Evolutionary conservation across 2,329 filamentous ascomycete genomes (phyloP), one percentile per base, ranked within the genome.

Genomic region (Dothideomycetidae sp.): DNA sequence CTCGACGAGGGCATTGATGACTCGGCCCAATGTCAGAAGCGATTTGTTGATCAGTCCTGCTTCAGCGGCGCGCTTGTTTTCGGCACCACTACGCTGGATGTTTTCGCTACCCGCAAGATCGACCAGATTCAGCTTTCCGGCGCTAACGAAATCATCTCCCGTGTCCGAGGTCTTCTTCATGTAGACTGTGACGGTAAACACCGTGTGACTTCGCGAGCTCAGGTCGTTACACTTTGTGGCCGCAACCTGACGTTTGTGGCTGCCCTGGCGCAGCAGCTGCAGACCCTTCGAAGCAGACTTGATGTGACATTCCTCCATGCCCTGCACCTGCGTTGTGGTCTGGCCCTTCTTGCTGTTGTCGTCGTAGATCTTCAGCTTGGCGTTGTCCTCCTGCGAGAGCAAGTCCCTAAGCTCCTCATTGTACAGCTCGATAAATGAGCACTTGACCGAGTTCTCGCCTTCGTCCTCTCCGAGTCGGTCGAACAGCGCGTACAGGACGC

Each of bases 161-260:
- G 79, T 75, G 33, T 92, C 82, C 2, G 75, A 74, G 1, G 74
- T 74, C 44, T 80, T 78, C 59, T 93, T 93, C 51, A 85, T 78
- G 53, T 86, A 84, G 1, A 86, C 82, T 1, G 88, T 94, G 42
- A 98, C 82, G 5, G 90, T 96, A 54, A 98, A 98, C 14, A 98
- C 81, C 0, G 90, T 98, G 54, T 98, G 92, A 63, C 86, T 93
- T 57, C 90, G 77, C 50, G 86, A 94, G 60, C 86, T 94, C 39
- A 96, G 73, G 51, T 98, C 90, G 56, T 98, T 98, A 71, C 90
- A 98, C 60, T 96, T 96, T n/a, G 90, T 98, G 3, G 92, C 85
- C 4, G 90, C 92, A n/a, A 98, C 90, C 59, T 98, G 90, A 34
- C 90, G 80, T 59, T 86, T 93, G 61, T 90, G 70, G 57, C 85